Evolutionary conservation across 78 protist genomes (phyloP).

Genomic region (Corallochytrium limacisporum): DNA sequence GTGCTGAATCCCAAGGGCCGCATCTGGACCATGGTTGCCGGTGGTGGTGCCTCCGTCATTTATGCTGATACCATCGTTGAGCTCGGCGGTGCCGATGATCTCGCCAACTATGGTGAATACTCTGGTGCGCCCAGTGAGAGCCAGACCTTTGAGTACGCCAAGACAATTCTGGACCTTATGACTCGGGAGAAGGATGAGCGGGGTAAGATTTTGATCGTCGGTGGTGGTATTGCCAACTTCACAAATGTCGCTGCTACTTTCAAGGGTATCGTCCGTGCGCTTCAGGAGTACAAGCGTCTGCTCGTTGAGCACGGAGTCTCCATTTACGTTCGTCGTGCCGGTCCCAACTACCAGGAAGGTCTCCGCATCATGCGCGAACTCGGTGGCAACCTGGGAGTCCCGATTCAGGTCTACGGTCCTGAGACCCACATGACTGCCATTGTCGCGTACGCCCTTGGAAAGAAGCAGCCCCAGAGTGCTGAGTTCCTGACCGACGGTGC

Average conservation of each 20-base stretch:
- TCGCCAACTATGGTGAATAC: conserved; percentile 84
- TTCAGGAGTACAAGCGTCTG: conserved; percentile 30
- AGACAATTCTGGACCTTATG: conserved; percentile 28
- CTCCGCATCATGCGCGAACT: conserved; percentile 59
- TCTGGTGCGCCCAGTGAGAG: conserved; percentile 67
- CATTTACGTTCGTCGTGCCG: conserved; percentile 83
- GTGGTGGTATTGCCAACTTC: conserved; percentile 92
- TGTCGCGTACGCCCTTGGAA: conserved; percentile 40
- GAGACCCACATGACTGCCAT: conserved; percentile 66
- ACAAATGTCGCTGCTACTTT: conserved; percentile 84
- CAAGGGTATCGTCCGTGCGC: conserved; percentile 65
- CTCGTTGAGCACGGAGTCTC: conserved; percentile 12
- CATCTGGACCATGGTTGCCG: conserved; percentile 91
- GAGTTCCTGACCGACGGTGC: no score
- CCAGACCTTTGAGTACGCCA: conserved; percentile 46
- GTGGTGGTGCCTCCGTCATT: conserved; percentile 93
- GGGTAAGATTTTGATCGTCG: conserved; percentile 61
- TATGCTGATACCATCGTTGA: conserved; percentile 78
- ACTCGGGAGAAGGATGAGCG: conserved; percentile 1
- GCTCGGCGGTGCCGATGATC: conserved; percentile 46
- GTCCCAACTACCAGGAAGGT: conserved; percentile 87
- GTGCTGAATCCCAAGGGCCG: conserved; percentile 69
- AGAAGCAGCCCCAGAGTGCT: not conserved
- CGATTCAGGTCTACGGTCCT: conserved; percentile 59
- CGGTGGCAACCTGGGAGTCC: conserved; percentile 14